Percentiles rank a stretch among this genome's conserved stretches.
These are phyloP conservation scores for Astragalus glycyphyllos DNA, from an alignment of 306 rosid genomes.

Conservation along the genomic window DNA sequence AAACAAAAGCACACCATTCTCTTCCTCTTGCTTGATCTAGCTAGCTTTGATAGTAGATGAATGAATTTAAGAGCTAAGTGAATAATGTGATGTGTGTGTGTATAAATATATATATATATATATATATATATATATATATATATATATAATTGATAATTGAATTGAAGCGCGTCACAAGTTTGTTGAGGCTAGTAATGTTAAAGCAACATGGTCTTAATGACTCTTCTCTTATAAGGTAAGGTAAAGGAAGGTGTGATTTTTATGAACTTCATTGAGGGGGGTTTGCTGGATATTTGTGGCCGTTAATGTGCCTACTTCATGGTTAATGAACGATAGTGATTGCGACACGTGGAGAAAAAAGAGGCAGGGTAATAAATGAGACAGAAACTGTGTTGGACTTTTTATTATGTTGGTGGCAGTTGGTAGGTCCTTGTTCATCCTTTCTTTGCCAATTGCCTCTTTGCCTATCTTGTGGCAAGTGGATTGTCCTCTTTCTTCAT, in stretches of 20 bases:
- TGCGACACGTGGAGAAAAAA: background rate
- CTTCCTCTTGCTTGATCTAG: background rate
- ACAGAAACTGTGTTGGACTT: too few relatives aligned
- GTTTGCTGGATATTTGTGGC: background rate
- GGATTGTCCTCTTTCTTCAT: too few relatives aligned
- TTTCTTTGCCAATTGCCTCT: too few relatives aligned
- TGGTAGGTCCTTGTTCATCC: too few relatives aligned
- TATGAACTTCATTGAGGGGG: background rate
- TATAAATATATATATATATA: background rate
- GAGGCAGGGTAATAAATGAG: background rate
- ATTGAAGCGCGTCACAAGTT: constrained; percentile 9
- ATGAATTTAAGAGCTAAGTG: too few relatives aligned
- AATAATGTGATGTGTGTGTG: background rate
- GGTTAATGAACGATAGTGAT: background rate
- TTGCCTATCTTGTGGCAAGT: too few relatives aligned
- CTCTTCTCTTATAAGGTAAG: too few relatives aligned
- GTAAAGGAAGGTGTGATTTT: too few relatives aligned
- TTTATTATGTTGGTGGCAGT: too few relatives aligned
- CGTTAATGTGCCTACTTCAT: background rate
- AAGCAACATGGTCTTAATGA: too few relatives aligned
- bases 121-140: background rate
- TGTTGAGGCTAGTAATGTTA: constrained; percentile 28
- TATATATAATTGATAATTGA: too few relatives aligned
- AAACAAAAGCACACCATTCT: constrained; percentile 79
- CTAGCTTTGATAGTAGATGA: background rate